Evolutionary conservation across 2,329 filamentous ascomycete species (phyloP).

Genomic region (Fusarium sp.): DNA sequence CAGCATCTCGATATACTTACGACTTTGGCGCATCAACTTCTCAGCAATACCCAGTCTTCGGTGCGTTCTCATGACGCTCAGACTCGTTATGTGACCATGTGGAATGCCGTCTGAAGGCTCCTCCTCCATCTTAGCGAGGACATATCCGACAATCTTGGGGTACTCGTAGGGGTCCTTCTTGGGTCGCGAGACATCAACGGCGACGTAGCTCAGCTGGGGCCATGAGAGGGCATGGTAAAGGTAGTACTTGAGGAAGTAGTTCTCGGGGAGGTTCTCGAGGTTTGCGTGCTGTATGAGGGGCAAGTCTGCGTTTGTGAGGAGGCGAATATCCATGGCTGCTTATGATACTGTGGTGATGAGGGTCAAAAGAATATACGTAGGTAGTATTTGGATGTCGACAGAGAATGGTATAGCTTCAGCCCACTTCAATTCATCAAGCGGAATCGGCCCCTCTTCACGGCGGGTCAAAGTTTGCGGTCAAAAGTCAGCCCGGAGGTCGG

Average conservation of each 20-base stretch:
- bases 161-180: conserved; percentile 83
- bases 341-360: neutral
- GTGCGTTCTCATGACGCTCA: conserved; percentile 97
- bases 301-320: conserved; percentile 83
- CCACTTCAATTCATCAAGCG: conserved; percentile 9
- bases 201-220: conserved; percentile 96
- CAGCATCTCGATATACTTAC: conserved; percentile 60
- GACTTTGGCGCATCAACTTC: conserved; percentile 96
- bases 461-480: conserved; percentile 21
- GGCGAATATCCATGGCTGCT: conserved; percentile 85
- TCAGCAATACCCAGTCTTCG: conserved; percentile 90
- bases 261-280: conserved; percentile 98
- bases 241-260: conserved; percentile 99
- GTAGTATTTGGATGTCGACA: neutral
- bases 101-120: conserved; percentile 89
- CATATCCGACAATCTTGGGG: conserved; percentile 97
- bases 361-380: conserved; percentile 6
- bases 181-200: conserved; percentile 87
- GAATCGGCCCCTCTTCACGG: conserved; percentile 21
- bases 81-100: conserved; percentile 94
- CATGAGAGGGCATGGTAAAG: conserved; percentile 98
- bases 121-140: conserved; percentile 99
- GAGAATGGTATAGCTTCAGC: conserved; percentile 24
- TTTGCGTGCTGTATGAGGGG: conserved; percentile 97
- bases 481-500: conserved; percentile 12